A percentile compares a stretch with the other conserved stretches of the same genome.
Conservation (phyloP, 129 eudicot genomes). For the Pulicaria dysenterica region DNA sequence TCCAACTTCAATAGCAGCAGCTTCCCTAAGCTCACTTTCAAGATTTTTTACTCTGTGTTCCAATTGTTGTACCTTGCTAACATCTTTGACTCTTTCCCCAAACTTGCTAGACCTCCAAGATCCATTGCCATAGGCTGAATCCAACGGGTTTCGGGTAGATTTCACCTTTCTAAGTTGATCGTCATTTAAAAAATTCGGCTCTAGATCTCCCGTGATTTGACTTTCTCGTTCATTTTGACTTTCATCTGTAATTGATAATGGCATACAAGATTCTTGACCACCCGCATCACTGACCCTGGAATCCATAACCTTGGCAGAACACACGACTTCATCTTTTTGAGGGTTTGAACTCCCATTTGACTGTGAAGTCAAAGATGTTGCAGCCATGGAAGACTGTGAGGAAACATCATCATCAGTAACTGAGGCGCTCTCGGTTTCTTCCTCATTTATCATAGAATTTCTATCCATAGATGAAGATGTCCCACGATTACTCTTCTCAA, state of each 20-base stretch:
- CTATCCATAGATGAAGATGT: conserved; percentile 52
- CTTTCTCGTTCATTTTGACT: conserved; percentile 18
- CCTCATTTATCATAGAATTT: conserved; percentile 60
- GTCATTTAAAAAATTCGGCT: conserved; percentile 12
- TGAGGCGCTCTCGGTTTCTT: conserved; percentile 69
- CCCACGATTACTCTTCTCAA: conserved; percentile 50
- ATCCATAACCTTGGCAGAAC: conserved; percentile 6
- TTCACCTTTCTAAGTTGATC: conserved; percentile 49
- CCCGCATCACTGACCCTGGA: conserved; percentile 7
- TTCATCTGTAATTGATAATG: conserved; percentile 29
- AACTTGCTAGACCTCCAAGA: conserved; percentile 33
- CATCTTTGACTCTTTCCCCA: conserved; percentile 42
- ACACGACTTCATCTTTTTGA: conserved; percentile 32
- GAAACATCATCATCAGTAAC: conserved; percentile 78
- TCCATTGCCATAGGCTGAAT: conserved; percentile 57
- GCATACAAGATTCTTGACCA: conserved; percentile 25
- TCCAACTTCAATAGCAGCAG: conserved; percentile 85
- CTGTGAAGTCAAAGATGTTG: conserved; percentile 41
- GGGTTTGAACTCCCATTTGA: conserved; percentile 46
- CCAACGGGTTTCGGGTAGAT: conserved; percentile 56
- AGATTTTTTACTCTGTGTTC: conserved; percentile 61
- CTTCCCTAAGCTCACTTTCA: conserved; percentile 88
- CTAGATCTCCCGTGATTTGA: conserved; percentile 19
- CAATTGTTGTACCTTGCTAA: conserved; percentile 55
- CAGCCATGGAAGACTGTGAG: conserved; percentile 68